phyloP scores from a whole-genome alignment of 495 filamentous ascomycete genomes.

The Penicillium atrosanguineum region DNA sequence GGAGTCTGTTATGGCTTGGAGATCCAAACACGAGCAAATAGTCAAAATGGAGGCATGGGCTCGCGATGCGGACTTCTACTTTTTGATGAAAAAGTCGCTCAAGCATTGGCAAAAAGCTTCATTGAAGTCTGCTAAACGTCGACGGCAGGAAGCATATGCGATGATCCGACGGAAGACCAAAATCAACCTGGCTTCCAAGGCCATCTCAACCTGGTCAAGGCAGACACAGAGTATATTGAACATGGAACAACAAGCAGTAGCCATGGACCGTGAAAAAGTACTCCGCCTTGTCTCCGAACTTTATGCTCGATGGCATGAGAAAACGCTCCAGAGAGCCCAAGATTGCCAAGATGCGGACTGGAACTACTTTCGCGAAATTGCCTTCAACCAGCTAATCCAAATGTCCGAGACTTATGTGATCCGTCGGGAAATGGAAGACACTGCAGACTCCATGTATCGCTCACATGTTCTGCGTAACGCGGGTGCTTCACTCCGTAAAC shows the following conservation, averaged over 20 bases:
- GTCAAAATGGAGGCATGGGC: conserved; percentile 53
- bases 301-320: conserved; percentile 44
- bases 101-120: conserved; percentile 56
- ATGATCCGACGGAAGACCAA: conserved; percentile 57
- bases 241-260: conserved; percentile 43
- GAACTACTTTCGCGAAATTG: conserved; percentile 41
- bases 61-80: conserved; percentile 57
- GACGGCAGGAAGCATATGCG: conserved; percentile 59
- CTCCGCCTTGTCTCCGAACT: conserved; percentile 37
- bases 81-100: conserved; percentile 50
- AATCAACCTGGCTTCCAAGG: conserved; percentile 51
- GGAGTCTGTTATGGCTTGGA: conserved; percentile 49
- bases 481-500: conserved; percentile 44
- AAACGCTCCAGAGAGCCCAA: conserved; percentile 35
- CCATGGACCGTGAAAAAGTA: conserved; percentile 37
- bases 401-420: conserved; percentile 45
- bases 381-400: conserved; percentile 44
- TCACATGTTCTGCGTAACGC: conserved; percentile 45
- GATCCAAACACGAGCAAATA: conserved; percentile 42
- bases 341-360: conserved; percentile 41
- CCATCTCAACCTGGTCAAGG: conserved; percentile 45
- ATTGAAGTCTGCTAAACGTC: conserved; percentile 48
- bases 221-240: conserved; percentile 37
- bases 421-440: conserved; percentile 44
- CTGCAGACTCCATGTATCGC: conserved; percentile 47